phyloP scores from a whole-genome alignment of 129 eudicot species.

The Daucus carota region DNA sequence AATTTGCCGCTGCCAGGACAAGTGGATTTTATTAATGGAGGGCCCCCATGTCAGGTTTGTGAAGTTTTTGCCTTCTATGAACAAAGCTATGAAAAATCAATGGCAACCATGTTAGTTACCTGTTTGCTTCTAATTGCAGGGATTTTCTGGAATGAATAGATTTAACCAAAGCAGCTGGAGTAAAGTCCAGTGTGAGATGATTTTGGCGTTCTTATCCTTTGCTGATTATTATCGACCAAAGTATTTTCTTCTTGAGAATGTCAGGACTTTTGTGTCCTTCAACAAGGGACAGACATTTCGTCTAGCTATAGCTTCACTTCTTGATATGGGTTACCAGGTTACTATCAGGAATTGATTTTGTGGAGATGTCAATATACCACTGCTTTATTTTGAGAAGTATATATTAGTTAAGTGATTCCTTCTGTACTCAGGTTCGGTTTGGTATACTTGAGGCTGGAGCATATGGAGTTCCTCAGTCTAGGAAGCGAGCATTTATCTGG shows the following conservation, averaged over 20 bases:
- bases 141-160: conserved; percentile 72
- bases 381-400: conserved; percentile 9
- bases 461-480: conserved; percentile 63
- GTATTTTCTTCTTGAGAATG: conserved; percentile 65
- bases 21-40: conserved; percentile 36
- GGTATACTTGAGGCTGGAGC: conserved; percentile 76
- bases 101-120: neutral
- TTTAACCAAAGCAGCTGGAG: conserved; percentile 63
- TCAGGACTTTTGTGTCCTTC: conserved; percentile 59
- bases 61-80: neutral
- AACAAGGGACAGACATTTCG: conserved; percentile 72
- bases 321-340: conserved; percentile 83
- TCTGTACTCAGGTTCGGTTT: conserved; percentile 43
- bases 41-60: conserved; percentile 37
- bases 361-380: neutral
- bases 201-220: conserved; percentile 53
- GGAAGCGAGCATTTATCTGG: conserved; percentile 79
- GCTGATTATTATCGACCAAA: conserved; percentile 59
- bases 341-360: neutral
- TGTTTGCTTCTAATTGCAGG: conserved; percentile 30
- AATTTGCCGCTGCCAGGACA: conserved; percentile 32
- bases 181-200: conserved; percentile 78
- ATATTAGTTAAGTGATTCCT: neutral
- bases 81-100: neutral
- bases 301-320: conserved; percentile 57